A percentile compares a stretch with the other conserved stretches of the same genome.
Conservation (phyloP, 169 alveolate genomes). For the Plasmodium coatneyi region DNA sequence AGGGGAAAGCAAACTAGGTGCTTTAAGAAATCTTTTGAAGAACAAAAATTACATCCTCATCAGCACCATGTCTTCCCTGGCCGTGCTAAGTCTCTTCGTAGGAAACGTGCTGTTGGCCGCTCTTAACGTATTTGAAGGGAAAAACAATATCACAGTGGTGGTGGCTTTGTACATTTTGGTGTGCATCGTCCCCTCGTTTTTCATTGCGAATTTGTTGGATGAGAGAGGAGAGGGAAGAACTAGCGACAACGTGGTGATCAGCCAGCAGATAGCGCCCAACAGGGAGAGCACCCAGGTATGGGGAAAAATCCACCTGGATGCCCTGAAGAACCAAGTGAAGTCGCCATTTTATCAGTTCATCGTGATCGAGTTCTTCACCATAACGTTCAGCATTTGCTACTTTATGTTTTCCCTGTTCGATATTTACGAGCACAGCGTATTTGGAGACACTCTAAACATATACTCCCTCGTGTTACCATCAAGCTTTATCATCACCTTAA, state of each 20-base stretch:
- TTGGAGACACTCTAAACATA: slow-evolving; percentile 47
- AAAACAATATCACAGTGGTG: slow-evolving; percentile 34
- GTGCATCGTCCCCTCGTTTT: slow-evolving; percentile 52
- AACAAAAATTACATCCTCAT: slow-evolving; percentile 68
- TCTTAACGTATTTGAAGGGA: background rate
- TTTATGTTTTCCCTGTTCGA: slow-evolving; percentile 71
- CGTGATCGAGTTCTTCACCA: slow-evolving; percentile 51
- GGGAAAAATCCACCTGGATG: background rate
- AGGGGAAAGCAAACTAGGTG: slow-evolving; percentile 3
- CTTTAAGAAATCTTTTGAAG: slow-evolving; percentile 9
- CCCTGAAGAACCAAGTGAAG: slow-evolving; percentile 25
- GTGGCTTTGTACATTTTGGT: slow-evolving; percentile 1
- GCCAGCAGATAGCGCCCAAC: background rate
- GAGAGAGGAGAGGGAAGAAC: background rate
- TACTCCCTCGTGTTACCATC: slow-evolving; percentile 47
- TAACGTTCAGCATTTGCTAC: slow-evolving; percentile 51
- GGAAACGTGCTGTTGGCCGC: slow-evolving; percentile 23
- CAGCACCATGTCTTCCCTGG: slow-evolving; percentile 67
- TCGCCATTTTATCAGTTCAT: slow-evolving; percentile 54
- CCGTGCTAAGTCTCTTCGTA: slow-evolving; percentile 65
- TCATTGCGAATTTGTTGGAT: slow-evolving; percentile 38
- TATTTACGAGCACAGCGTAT: slow-evolving; percentile 43
- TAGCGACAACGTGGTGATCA: background rate
- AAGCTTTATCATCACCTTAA: slow-evolving; percentile 55
- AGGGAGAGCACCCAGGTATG: background rate